Evolutionary conservation across 2,329 filamentous ascomycete genomes (phyloP).

Genomic region (Xylaria multiplex): DNA sequence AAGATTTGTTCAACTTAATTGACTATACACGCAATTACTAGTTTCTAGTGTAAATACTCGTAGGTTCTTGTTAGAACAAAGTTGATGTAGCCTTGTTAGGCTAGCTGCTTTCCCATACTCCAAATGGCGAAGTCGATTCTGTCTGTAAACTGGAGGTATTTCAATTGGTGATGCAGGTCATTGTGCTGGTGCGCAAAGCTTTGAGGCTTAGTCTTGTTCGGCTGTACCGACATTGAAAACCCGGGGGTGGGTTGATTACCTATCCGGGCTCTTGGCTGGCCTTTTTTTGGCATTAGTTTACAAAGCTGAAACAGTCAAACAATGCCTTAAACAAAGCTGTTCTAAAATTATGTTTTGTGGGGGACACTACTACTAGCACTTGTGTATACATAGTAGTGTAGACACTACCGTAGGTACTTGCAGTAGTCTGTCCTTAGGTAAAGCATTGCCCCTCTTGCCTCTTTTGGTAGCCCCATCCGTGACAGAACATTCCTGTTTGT

Average conservation of each 20-base stretch:
- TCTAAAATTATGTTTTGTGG: constrained; percentile 31
- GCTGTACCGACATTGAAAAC: constrained; percentile 27
- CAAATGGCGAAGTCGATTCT: no score
- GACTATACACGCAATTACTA: background rate
- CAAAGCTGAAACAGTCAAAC: constrained; percentile 32
- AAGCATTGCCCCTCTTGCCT: constrained; percentile 27
- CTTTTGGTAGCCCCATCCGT: constrained; percentile 10
- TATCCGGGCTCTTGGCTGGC: constrained; percentile 2
- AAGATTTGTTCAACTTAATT: background rate
- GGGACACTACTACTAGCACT: background rate
- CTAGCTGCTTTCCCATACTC: no score
- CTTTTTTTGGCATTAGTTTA: background rate
- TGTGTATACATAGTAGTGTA: no score
- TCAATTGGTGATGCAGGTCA: constrained; percentile 13
- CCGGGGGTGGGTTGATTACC: constrained; percentile 18
- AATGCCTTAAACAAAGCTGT: constrained; percentile 17
- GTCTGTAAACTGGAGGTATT: no score
- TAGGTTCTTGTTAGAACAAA: no score
- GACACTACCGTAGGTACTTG: no score
- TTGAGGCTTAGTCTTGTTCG: constrained; percentile 20
- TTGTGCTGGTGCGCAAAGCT: background rate
- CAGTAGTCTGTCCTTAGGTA: no score
- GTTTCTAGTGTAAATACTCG: background rate
- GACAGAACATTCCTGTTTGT: constrained; percentile 7
- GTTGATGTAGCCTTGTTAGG: background rate